Conservation (phyloP, 768 basidiomycete species). For the Leccinum disarticulatum region DNA sequence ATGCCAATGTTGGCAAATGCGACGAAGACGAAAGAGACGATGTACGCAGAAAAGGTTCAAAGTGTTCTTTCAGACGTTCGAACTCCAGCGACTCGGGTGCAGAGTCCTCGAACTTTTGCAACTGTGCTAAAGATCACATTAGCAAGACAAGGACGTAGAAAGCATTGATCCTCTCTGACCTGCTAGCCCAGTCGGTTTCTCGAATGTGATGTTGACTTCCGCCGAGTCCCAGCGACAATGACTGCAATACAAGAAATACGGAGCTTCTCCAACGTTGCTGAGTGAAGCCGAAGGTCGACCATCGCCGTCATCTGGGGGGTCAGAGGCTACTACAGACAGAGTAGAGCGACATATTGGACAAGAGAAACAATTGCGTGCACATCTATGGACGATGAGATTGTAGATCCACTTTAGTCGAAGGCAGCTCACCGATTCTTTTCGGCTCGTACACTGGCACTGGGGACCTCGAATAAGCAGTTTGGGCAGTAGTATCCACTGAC, state of each 20-base stretch:
- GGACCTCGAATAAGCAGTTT: constrained; percentile 97
- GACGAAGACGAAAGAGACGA: constrained; percentile 71
- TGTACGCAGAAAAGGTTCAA: constrained; percentile 91
- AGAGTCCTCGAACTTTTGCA: constrained; percentile 88
- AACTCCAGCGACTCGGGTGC: constrained; percentile 86
- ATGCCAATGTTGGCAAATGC: constrained; percentile 47
- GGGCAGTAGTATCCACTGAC: constrained; percentile 98
- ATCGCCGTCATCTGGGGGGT: constrained; percentile 64
- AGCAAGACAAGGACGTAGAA: background rate
- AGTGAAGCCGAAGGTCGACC: constrained; percentile 52
- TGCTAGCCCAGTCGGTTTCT: constrained; percentile 95
- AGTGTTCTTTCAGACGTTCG: constrained; percentile 93
- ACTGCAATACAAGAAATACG: constrained; percentile 89
- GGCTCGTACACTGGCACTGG: constrained; percentile 95
- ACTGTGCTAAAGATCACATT: constrained; percentile 58
- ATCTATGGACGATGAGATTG: constrained; percentile 50
- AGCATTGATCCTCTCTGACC: constrained; percentile 49
- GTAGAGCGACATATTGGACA: constrained; percentile 94
- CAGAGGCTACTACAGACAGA: constrained; percentile 86
- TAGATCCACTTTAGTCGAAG: background rate
- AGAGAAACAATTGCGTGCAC: constrained; percentile 96
- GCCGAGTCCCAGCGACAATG: constrained; percentile 95
- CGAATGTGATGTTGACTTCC: constrained; percentile 88
- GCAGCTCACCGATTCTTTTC: constrained; percentile 86
- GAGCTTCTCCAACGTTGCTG: constrained; percentile 73